phyloP scores from a whole-genome alignment of 345 rosid genomes.

The Eucalyptus regnans region DNA sequence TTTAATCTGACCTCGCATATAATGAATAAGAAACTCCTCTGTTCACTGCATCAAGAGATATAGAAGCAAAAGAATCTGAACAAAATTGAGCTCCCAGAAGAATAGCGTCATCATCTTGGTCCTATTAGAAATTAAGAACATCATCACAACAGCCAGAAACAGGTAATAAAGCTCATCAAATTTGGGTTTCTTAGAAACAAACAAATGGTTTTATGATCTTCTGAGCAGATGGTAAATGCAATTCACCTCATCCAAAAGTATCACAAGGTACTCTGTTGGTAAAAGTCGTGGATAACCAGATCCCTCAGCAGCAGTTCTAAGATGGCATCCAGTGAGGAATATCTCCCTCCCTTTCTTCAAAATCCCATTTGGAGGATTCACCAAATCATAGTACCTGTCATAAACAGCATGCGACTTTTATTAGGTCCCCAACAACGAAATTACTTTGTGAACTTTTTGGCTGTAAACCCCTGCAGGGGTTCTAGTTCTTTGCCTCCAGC shows the following conservation, averaged over 20 bases:
- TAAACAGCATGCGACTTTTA: not conserved
- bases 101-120: constrained; percentile 75
- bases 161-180: not conserved
- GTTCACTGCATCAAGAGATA: constrained; percentile 48
- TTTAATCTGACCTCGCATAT: constrained; percentile 56
- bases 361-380: constrained; percentile 59
- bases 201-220: not conserved
- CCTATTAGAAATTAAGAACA: constrained; percentile 30
- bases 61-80: constrained; percentile 76
- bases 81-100: constrained; percentile 76
- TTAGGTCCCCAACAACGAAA: not conserved
- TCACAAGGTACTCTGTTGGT: constrained; percentile 91
- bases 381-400: constrained; percentile 66
- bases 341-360: constrained; percentile 80
- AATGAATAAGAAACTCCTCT: constrained; percentile 61
- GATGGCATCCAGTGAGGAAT: constrained; percentile 83
- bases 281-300: constrained; percentile 70
- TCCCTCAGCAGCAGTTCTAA: constrained; percentile 89
- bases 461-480: not conserved
- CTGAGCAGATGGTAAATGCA: not conserved
- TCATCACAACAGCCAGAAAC: not conserved
- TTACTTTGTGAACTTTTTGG: not conserved
- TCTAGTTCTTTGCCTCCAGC: not conserved
- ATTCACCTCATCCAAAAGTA: constrained; percentile 76
- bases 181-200: not conserved